Base-by-base conservation (phyloP, 176 grass and related monocot species). In the Bromus sterilis region DNA sequence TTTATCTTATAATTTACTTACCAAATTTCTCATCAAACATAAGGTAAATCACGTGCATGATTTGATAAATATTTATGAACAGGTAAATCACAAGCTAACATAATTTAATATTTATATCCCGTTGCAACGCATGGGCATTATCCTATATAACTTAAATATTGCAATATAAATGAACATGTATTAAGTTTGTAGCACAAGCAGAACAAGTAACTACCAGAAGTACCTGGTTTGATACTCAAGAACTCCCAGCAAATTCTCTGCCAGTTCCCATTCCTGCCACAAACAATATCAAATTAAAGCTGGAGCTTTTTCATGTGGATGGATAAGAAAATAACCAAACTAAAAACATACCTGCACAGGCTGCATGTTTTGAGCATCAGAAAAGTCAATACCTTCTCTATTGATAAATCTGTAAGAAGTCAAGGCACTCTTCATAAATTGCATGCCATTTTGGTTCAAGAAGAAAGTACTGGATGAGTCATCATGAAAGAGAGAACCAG, bases 161-260 rank as follows among this genome's bases (percentile, higher is more conserved):
- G 55, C 32, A 31, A 44, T 80, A 56, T 23, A 76, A 81, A 21
- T 51, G 18, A 72, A 81, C 25, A 56, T 71, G 51, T 26, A 56
- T 55, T 15, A 63, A 73, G 29, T 18, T 33, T 61, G 18, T 13
- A 71, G n/a, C 20, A 69, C 9, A 18, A 71, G 25, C 18, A 75
- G 53, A 60, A 78, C n/a, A 76, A 77, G 59, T 5, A 60, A 49
- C 37, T 18, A 71, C 24, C 34, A 48, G 26, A 42, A 64, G 78
- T 76, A 99, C 96, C 87, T 95, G 79, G 96, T 99, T 89, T 99
- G 96, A 80, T 99, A 99, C 82, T 99, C 96, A 21, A 99, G 89
- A 71, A 80, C 79, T 82, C 96, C 96, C 83, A 91, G 92, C 62
- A 93, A 66, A 80, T 99, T 99, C 82, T 99, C 96, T 69, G 87